Evolutionary conservation across 441 rosid species (phyloP).

Genomic region (Pelargonium fulgidum): DNA sequence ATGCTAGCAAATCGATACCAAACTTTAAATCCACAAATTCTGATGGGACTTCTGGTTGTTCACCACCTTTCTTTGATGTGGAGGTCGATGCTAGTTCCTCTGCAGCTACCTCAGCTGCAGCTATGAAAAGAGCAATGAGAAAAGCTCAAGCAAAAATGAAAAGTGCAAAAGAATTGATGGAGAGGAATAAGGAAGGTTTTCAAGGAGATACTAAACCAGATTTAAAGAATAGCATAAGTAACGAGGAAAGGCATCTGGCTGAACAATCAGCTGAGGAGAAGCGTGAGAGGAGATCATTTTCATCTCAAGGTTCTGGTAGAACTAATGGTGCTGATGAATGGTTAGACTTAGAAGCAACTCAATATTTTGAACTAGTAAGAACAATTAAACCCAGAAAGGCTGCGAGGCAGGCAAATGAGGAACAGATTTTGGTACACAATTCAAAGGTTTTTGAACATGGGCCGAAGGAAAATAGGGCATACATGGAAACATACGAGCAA

Average conservation of each 20-base stretch:
- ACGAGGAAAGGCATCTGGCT: slow-evolving; percentile 31
- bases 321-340: slow-evolving; percentile 56
- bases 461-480: slow-evolving; percentile 34
- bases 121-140: slow-evolving; percentile 74
- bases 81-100: slow-evolving; percentile 77
- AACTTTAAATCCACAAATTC: slow-evolving; percentile 33
- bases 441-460: slow-evolving; percentile 26
- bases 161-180: slow-evolving; percentile 58
- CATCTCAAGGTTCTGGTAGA: slow-evolving; percentile 37
- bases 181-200: slow-evolving; percentile 50
- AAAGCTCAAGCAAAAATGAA: slow-evolving; percentile 65
- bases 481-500: slow-evolving; percentile 29
- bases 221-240: slow-evolving; percentile 30
- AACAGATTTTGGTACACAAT: slow-evolving; percentile 24
- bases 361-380: slow-evolving; percentile 60
- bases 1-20: slow-evolving; percentile 28
- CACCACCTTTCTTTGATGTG: slow-evolving; percentile 73
- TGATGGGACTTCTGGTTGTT: slow-evolving; percentile 43
- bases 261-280: slow-evolving; percentile 31
- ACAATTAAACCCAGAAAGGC: slow-evolving; percentile 40
- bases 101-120: slow-evolving; percentile 67
- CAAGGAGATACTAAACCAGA: slow-evolving; percentile 27
- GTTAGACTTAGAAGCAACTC: slow-evolving; percentile 49
- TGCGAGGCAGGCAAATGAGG: slow-evolving; percentile 35
- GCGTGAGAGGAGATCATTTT: slow-evolving; percentile 36